A percentile compares a stretch with the other conserved stretches of the same genome.
These are phyloP conservation scores for Penicillium roqueforti DNA, from an alignment of 495 filamentous ascomycete species.

Conservation along the genomic window DNA sequence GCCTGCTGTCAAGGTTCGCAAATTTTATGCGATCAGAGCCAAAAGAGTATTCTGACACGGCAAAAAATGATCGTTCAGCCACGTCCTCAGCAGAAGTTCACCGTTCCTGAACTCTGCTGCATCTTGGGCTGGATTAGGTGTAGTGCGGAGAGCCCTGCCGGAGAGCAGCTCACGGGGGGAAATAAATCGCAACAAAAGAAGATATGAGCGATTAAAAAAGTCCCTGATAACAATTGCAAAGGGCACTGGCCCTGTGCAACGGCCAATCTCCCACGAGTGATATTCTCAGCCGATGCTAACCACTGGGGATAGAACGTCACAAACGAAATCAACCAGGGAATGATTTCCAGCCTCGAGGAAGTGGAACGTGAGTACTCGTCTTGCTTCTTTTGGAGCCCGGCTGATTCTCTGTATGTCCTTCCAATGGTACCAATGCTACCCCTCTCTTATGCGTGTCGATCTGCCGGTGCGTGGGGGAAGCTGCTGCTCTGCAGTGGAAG, in stretches of 20 bases:
- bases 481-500: slow-evolving; percentile 32
- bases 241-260: slow-evolving; percentile 37
- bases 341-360: slow-evolving; percentile 25
- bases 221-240: slow-evolving; percentile 41
- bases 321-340: slow-evolving; percentile 13
- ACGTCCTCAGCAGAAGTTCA: slow-evolving; percentile 45
- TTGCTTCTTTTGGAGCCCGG: slow-evolving; percentile 22
- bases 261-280: slow-evolving; percentile 17
- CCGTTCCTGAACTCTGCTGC: slow-evolving; percentile 49
- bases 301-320: slow-evolving; percentile 25
- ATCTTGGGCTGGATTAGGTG: slow-evolving; percentile 47
- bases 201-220: slow-evolving; percentile 13
- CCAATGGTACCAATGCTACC: slow-evolving; percentile 27
- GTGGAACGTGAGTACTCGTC: slow-evolving; percentile 11
- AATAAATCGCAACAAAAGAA: slow-evolving; percentile 12
- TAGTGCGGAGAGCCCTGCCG: slow-evolving; percentile 46
- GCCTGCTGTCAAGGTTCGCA: slow-evolving; percentile 32
- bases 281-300: slow-evolving; percentile 19
- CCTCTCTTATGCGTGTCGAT: slow-evolving; percentile 37
- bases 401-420: slow-evolving; percentile 18
- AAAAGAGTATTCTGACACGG: slow-evolving; percentile 32
- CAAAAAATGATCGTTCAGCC: slow-evolving; percentile 37
- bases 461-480: slow-evolving; percentile 40
- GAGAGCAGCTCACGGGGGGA: slow-evolving; percentile 40
- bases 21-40: slow-evolving; percentile 38